phyloP scores from a whole-genome alignment of 2,329 filamentous ascomycete species.

The Penicillium aurantiogriseum region DNA sequence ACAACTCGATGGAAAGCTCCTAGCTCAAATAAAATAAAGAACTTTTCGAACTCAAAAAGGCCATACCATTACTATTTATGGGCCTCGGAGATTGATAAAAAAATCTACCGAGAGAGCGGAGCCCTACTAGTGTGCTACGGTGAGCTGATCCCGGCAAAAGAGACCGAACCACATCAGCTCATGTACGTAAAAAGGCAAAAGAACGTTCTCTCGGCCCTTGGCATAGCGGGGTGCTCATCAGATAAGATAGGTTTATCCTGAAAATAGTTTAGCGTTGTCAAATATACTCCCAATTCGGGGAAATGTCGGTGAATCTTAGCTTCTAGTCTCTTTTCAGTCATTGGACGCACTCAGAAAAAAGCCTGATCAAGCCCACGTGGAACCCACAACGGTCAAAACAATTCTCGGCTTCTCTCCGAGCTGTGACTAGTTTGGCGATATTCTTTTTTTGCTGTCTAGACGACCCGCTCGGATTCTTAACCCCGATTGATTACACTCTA shows the following conservation, averaged over 20 bases:
- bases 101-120: not conserved
- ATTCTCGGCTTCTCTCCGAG: not conserved
- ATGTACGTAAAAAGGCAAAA: not conserved
- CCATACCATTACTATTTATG: not conserved
- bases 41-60: not conserved
- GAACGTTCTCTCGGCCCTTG: not conserved
- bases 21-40: not conserved
- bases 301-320: constrained; percentile 11
- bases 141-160: not conserved
- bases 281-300: not conserved
- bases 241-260: constrained; percentile 13
- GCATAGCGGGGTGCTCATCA: constrained; percentile 4
- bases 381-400: too few species aligned
- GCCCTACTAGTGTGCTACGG: not conserved
- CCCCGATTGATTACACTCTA: not conserved
- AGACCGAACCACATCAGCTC: not conserved
- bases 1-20: not conserved
- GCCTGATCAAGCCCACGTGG: not conserved
- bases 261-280: not conserved
- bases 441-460: not conserved
- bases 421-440: not conserved
- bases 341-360: not conserved
- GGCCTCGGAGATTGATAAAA: constrained; percentile 10
- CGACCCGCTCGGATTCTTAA: not conserved
- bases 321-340: not conserved